A percentile compares a stretch with the other conserved stretches of the same genome.
These are phyloP conservation scores for Trypanosoma grayi DNA, from an alignment of 208 protist species.

Conservation along the genomic window DNA sequence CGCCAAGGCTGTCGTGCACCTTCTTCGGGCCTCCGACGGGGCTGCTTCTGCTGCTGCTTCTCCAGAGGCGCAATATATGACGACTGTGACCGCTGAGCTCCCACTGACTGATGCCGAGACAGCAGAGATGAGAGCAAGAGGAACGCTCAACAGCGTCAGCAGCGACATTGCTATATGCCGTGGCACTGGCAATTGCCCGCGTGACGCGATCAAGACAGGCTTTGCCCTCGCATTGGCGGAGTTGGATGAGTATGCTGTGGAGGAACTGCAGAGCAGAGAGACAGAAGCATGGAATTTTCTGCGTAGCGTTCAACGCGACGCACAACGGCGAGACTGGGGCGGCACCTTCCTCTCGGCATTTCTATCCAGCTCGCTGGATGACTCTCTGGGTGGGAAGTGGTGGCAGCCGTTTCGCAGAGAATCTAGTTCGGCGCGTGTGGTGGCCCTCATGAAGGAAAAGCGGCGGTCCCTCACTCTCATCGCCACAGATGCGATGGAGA, in stretches of 20 bases:
- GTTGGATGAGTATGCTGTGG: constrained; percentile 23
- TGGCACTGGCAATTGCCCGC: constrained; percentile 19
- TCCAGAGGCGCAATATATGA: constrained; percentile 9
- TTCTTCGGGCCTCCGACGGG: constrained; percentile 1
- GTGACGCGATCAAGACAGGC: constrained; percentile 40
- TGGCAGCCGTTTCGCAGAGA: neutral
- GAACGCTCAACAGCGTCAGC: neutral
- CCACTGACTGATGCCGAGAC: constrained; percentile 17
- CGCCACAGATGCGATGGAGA: constrained; percentile 5
- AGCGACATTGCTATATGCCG: constrained; percentile 34
- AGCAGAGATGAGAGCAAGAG: neutral
- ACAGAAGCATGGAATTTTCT: constrained; percentile 33
- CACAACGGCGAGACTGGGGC: constrained; percentile 9
- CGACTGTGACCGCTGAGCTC: constrained; percentile 19
- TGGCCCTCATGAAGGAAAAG: neutral
- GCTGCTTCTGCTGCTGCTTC: neutral
- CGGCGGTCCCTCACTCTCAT: constrained; percentile 3
- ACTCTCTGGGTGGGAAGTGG: neutral
- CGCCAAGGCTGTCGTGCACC: constrained; percentile 19
- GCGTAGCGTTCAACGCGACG: constrained; percentile 4
- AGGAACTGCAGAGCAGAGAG: constrained; percentile 26
- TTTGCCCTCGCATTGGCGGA: constrained; percentile 26
- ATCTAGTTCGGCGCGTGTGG: neutral
- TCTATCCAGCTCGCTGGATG: constrained; percentile 12
- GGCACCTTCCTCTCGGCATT: constrained; percentile 18